Evolutionary conservation across 768 basidiomycete genomes (phyloP), one percentile per base, ranked within the genome.

Genomic region (Pisolithus sp.): DNA sequence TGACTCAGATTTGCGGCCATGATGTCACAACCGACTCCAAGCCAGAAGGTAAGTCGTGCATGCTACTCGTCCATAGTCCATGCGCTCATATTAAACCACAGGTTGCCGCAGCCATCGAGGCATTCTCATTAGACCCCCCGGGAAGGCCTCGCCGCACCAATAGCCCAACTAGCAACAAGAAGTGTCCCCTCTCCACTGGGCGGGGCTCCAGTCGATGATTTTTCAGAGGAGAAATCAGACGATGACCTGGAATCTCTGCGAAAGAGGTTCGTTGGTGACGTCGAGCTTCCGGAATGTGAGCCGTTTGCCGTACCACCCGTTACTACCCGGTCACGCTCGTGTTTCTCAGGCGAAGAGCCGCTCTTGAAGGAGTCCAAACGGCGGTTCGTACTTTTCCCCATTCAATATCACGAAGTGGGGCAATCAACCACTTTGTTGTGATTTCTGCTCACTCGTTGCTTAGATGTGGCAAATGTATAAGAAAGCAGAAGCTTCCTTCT

Each of bases 381-480:
- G 49, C 82, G 93, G 38, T 95, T 97, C 60, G 91, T 94, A 5
- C 74, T 97, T 18, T 96, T 94, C 66, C 94, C 94, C 1, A 95
- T 96, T 53, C 86, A 93, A 63, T 95, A 93, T 63, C 78, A 83
- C 53, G 92, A 95, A 73, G 93, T 91, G 54, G 56, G 79, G 59
- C 18, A 36, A 23, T 12, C 46, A 21, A 13, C 46, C 9, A 37
- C 23, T 21, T 4, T 15, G 24, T 0, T 20, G 17, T 10, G 13
- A 18, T 7, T 30, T n/a, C 8, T 52, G 30, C 34, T 58, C 12
- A 51, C 26, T n/a, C 30, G 28, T 18, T 10, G 21, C 6, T 10
- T 40, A 95, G 91, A 93, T 96, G 59, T 96, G 93, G 93, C 82
- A 83, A 61, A 83, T 91, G 76, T 97, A 97, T 76, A 97, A 96